Percentiles rank a stretch among this genome's conserved stretches.
These are phyloP conservation scores for Saraca asoca DNA, from an alignment of 331 rosid genomes.

Conservation along the genomic window DNA sequence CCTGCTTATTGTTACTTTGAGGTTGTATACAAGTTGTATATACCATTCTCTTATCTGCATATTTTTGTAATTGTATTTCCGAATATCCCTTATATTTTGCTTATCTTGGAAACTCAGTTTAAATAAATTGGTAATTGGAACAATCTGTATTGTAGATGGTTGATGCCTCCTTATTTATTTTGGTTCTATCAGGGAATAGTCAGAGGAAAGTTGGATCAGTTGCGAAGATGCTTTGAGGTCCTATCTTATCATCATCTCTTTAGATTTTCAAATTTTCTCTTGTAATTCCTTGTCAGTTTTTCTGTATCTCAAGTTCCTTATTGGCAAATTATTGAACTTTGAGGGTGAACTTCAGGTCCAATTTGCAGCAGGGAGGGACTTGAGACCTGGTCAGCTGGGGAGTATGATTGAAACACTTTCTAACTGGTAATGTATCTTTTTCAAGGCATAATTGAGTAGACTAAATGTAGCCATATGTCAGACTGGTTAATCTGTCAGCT, in stretches of 20 bases:
- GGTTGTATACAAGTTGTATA: too few species aligned
- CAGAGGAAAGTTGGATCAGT: constrained; percentile 93
- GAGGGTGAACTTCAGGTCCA: constrained; percentile 67
- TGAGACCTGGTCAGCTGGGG: constrained; percentile 92
- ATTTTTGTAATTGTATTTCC: neutral
- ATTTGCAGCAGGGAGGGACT: constrained; percentile 96
- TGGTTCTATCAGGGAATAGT: constrained; percentile 70
- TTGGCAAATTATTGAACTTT: constrained; percentile 35
- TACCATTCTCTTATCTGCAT: neutral
- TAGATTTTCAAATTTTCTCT: constrained; percentile 8
- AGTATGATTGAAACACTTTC: constrained; percentile 86
- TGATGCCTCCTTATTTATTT: constrained; percentile 26
- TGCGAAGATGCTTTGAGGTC: constrained; percentile 92
- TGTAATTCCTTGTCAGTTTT: constrained; percentile 15
- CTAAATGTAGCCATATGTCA: neutral
- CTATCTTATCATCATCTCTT: constrained; percentile 17
- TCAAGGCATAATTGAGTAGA: constrained; percentile 20
- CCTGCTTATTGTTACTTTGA: too few species aligned
- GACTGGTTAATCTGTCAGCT: constrained; percentile 12
- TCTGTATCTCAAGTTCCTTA: neutral
- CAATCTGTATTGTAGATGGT: constrained; percentile 10
- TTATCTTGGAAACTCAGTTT: neutral
- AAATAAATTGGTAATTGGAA: constrained; percentile 26
- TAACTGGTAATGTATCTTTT: constrained; percentile 61
- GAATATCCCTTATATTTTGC: too few species aligned